A percentile compares a stretch with the other conserved stretches of the same genome.
Conservation (phyloP, 352 stramenopile genomes). For the Phytophthora aleatoria region DNA sequence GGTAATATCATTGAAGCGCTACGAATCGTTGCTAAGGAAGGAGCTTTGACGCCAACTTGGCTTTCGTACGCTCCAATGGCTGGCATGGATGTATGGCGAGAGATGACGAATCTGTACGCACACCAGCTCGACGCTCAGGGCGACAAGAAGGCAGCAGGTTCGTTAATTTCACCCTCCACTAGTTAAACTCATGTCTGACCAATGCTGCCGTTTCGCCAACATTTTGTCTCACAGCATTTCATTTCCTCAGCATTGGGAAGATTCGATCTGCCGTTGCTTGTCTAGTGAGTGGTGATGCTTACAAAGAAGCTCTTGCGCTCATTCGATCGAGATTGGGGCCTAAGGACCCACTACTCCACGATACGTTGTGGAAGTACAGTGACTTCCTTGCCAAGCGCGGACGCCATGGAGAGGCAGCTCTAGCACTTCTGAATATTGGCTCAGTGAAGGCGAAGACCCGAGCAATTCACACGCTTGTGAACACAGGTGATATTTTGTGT, state of each 20-base stretch:
- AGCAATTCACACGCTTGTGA: conserved; percentile 40
- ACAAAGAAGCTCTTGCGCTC: conserved; percentile 64
- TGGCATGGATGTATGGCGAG: conserved; percentile 73
- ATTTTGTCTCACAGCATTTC: conserved; percentile 37
- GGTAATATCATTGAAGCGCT: conserved; percentile 63
- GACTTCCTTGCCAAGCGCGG: conserved; percentile 43
- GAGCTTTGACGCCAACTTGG: conserved; percentile 51
- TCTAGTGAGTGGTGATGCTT: conserved; percentile 44
- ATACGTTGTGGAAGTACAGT: conserved; percentile 46
- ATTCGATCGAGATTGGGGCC: conserved; percentile 47
- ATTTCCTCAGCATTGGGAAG: conserved; percentile 67
- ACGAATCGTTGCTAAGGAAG: conserved; percentile 56
- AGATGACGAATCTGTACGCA: conserved; percentile 69
- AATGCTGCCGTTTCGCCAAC: neutral
- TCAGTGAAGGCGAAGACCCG: conserved; percentile 25
- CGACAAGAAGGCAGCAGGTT: conserved; percentile 52
- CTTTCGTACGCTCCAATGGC: conserved; percentile 75
- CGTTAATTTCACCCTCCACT: conserved; percentile 6
- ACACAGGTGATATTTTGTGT: conserved; percentile 33
- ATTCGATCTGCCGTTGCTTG: conserved; percentile 51
- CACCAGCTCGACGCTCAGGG: conserved; percentile 50
- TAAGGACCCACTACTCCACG: conserved; percentile 42
- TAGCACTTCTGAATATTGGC: conserved; percentile 32
- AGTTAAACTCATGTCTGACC: conserved; percentile 4
- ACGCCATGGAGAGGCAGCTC: conserved; percentile 38